Base-by-base conservation (phyloP, 768 basidiomycete genomes). In the Stropharia rugosoannulata region DNA sequence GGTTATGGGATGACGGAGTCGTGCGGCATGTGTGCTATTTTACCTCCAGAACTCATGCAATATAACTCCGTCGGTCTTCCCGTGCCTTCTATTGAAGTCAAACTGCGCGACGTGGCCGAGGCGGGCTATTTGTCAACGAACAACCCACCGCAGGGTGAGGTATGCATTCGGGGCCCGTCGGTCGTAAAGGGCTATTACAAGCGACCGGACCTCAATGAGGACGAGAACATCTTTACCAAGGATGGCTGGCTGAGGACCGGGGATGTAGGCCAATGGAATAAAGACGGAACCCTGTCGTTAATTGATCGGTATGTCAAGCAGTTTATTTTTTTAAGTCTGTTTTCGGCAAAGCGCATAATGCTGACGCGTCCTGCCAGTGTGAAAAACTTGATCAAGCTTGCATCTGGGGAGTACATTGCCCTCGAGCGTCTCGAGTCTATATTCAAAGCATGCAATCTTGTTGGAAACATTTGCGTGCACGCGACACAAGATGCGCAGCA, bases 1-100 rank as follows among this genome's bases (percentile, higher is more conserved):
- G 93, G 92, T 50, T 96, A 95, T 65, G 95, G 96, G 35, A 87
- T 98, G 85, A 99, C 96, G n/a, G 96, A 98, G 67, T 87, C 92
- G 1, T 87, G 90, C 64, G 92, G 91, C 39, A 94, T 96, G 92
- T 91, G 88, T 65, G 79, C 85, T 25, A 82, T 98, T 59, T 79
- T 97, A 19, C 92, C 93, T 4, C 95, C 95, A 1, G 89, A 90
- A 65, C 71, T 87, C 57, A 82, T 89, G 81, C 81, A 81, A 42
- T 89, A 83, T 66, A 85, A 87, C 13, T 66, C 78, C 9, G 94
- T 93, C 44, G 96, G 96, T 15, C 77, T 92, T n/a, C 93, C 94
- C 5, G 82, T 89, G 37, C 93, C 95, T 1, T 90, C 89, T 16
- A 79, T 85, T 49, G 96, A 99, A 71, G 80, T 97, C 77, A 98